Evolutionary conservation across 768 basidiomycete genomes (phyloP).

Genomic region (Rubroboletus satanas): DNA sequence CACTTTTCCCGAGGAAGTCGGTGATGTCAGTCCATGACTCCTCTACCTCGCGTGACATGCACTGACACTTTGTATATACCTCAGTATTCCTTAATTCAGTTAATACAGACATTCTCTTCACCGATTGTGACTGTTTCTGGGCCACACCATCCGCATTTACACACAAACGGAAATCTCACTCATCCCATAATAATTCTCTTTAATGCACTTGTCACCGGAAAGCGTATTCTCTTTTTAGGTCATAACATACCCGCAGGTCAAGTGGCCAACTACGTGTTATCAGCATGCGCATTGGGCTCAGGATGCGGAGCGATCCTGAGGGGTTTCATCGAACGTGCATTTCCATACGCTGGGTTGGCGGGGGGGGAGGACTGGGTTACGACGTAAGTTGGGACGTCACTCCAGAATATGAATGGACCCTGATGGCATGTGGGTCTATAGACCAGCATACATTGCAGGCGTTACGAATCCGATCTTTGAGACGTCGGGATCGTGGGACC

Average conservation of each 20-base stretch:
- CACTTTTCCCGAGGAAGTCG: slow-evolving; percentile 92
- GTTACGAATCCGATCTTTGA: slow-evolving; percentile 98
- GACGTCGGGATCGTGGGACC: slow-evolving; percentile 82
- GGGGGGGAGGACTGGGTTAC: slow-evolving; percentile 88
- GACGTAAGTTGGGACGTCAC: slow-evolving; percentile 50
- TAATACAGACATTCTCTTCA: slow-evolving; percentile 79
- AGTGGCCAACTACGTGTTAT: slow-evolving; percentile 88
- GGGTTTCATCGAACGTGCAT: slow-evolving; percentile 88
- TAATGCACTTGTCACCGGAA: slow-evolving; percentile 92
- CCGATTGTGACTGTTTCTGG: slow-evolving; percentile 58
- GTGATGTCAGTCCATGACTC: slow-evolving; percentile 65
- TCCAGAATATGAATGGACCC: neutral
- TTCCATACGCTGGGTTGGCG: slow-evolving; percentile 90
- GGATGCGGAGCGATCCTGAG: slow-evolving; percentile 82
- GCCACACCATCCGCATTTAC: slow-evolving; percentile 86
- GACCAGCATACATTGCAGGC: slow-evolving; percentile 92
- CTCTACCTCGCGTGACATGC: neutral
- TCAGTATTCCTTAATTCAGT: slow-evolving; percentile 89
- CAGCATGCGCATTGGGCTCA: slow-evolving; percentile 89
- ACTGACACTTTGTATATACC: slow-evolving; percentile 10
- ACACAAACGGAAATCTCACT: slow-evolving; percentile 85
- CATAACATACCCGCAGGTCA: slow-evolving; percentile 85
- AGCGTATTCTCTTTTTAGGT: slow-evolving; percentile 94
- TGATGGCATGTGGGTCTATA: slow-evolving; percentile 28
- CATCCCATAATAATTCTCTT: slow-evolving; percentile 94